Percentiles rank a stretch among this genome's conserved stretches.
phyloP scores from a whole-genome alignment of 176 grass and related monocot species.

The Canna indica region DNA sequence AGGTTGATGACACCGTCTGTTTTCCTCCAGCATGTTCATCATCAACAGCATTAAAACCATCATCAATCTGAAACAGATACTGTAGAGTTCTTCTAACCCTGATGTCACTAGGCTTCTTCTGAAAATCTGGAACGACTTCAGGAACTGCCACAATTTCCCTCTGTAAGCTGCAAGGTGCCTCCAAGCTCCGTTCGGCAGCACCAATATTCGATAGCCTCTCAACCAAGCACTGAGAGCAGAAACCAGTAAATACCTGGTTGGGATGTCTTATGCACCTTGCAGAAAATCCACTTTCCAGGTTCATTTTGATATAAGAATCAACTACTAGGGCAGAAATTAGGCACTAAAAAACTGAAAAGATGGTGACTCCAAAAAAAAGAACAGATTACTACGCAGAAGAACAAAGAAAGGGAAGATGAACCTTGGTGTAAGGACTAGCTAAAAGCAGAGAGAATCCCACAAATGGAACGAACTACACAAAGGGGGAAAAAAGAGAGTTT shows the following conservation, averaged over 20 bases:
- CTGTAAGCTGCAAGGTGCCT: slow-evolving; percentile 21
- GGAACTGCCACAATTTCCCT: slow-evolving; percentile 58
- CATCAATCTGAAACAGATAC: slow-evolving; percentile 85
- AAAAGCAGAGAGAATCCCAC: background rate
- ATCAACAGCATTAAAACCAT: slow-evolving; percentile 19
- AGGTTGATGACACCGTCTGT: background rate
- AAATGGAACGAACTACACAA: background rate
- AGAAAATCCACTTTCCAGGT: slow-evolving; percentile 30
- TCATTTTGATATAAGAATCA: slow-evolving; percentile 3
- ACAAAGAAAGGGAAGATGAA: background rate
- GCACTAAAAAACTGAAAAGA: background rate
- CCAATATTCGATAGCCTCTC: slow-evolving; percentile 73
- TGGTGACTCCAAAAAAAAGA: background rate
- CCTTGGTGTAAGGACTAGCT: background rate
- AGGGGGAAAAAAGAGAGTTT: background rate
- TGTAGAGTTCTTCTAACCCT: slow-evolving; percentile 67
- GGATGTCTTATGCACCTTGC: slow-evolving; percentile 58
- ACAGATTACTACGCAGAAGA: background rate
- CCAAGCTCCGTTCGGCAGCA: slow-evolving; percentile 21
- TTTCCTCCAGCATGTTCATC: background rate
- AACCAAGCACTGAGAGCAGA: slow-evolving; percentile 79
- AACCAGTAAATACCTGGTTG: slow-evolving; percentile 51
- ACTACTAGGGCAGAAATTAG: too few species aligned
- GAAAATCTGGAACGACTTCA: background rate
- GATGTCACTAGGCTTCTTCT: slow-evolving; percentile 19